phyloP scores from a whole-genome alignment of 805 yeast species.

The Lachancea nothofagi region DNA sequence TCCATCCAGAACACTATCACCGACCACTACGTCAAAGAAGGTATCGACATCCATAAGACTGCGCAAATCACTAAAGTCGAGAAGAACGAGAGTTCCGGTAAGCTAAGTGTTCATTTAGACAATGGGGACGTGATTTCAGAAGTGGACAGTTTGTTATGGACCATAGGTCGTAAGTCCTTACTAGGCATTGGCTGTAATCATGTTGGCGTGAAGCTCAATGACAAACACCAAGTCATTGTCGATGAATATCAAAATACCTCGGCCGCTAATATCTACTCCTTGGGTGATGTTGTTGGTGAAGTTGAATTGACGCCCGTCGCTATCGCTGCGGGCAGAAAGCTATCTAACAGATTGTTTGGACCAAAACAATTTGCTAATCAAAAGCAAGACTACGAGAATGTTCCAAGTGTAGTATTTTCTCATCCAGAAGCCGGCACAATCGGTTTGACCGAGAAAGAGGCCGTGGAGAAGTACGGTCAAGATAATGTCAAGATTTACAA shows the following conservation, averaged over 20 bases:
- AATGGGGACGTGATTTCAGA: slow-evolving; percentile 45
- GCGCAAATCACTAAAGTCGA: slow-evolving; percentile 47
- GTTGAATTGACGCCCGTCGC: slow-evolving; percentile 97
- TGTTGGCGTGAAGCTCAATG: slow-evolving; percentile 62
- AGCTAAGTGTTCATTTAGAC: slow-evolving; percentile 43
- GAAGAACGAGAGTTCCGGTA: slow-evolving; percentile 42
- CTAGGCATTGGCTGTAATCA: slow-evolving; percentile 70
- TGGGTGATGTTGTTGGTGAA: slow-evolving; percentile 93
- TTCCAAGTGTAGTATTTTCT: slow-evolving; percentile 95
- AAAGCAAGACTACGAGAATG: slow-evolving; percentile 78
- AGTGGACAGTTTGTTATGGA: slow-evolving; percentile 87
- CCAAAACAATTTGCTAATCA: slow-evolving; percentile 61
- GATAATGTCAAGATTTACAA: slow-evolving; percentile 76
- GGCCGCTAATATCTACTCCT: slow-evolving; percentile 64
- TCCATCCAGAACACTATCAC: slow-evolving; percentile 75
- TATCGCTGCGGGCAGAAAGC: slow-evolving; percentile 94
- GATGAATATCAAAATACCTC: slow-evolving; percentile 87
- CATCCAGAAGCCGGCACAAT: slow-evolving; percentile 97
- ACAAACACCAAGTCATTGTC: slow-evolving; percentile 58
- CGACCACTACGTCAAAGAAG: slow-evolving; percentile 71
- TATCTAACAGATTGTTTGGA: slow-evolving; percentile 89
- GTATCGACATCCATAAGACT: slow-evolving; percentile 72
- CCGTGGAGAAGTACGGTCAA: slow-evolving; percentile 70
- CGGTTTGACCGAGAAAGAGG: slow-evolving; percentile 79
- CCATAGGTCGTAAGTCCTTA: slow-evolving; percentile 83